These are phyloP conservation scores for Neospermospora avenae DNA, from an alignment of 2,329 filamentous ascomycete genomes.

Conservation along the genomic window DNA sequence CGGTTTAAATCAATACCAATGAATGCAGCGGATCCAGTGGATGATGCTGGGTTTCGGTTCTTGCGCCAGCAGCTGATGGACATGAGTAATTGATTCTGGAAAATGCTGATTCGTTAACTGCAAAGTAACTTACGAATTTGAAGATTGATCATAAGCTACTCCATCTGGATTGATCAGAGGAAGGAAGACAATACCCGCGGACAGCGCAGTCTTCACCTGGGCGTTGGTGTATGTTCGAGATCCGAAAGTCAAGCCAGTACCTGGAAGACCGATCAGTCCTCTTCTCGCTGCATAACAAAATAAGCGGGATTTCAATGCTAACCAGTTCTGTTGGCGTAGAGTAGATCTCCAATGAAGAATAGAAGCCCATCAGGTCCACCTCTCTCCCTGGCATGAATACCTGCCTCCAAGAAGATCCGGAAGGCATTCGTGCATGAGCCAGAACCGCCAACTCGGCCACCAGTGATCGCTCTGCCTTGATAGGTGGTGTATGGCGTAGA, in stretches of 20 bases:
- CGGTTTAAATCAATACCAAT: constrained; percentile 53
- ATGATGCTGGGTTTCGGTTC: constrained; percentile 48
- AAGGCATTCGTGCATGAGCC: constrained; percentile 42
- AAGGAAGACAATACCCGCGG: constrained; percentile 51
- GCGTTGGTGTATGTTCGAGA: constrained; percentile 48
- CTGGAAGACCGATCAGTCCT: too few species aligned
- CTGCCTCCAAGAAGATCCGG: constrained; percentile 46
- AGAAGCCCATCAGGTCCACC: constrained; percentile 54
- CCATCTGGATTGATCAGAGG: constrained; percentile 54
- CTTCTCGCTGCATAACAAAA: too few species aligned
- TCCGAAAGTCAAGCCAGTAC: constrained; percentile 49
- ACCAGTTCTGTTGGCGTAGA: constrained; percentile 48
- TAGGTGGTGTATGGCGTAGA: constrained; percentile 43
- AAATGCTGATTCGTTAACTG: too few species aligned
- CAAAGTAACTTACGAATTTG: constrained; percentile 27
- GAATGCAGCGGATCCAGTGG: constrained; percentile 28
- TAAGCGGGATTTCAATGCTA: too few species aligned
- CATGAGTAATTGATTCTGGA: too few species aligned
- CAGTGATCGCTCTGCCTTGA: constrained; percentile 39
- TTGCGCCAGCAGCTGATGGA: constrained; percentile 49
- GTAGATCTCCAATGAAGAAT: constrained; percentile 55
- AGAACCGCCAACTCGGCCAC: constrained; percentile 43
- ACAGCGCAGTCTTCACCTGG: constrained; percentile 50
- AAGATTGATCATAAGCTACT: constrained; percentile 47
- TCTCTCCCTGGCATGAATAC: constrained; percentile 56